These are phyloP conservation scores for Tolypocladium amazonense DNA, from an alignment of 2,329 filamentous ascomycete species.

Conservation along the genomic window DNA sequence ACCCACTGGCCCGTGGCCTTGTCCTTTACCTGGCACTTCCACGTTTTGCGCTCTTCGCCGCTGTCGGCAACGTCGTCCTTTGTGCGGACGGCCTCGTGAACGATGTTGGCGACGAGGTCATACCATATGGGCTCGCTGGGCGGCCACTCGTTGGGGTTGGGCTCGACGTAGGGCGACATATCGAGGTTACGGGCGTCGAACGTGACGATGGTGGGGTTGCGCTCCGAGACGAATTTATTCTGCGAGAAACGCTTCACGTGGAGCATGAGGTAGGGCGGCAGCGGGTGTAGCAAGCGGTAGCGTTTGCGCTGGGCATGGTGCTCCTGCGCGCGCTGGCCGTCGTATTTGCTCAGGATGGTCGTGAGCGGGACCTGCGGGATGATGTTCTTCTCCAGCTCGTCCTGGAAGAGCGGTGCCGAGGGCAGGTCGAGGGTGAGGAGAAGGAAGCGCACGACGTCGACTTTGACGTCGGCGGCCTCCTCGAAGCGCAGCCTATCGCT, in stretches of 20 bases:
- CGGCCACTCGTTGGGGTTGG: conserved; percentile 60
- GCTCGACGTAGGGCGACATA: conserved; percentile 83
- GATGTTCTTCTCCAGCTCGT: conserved; percentile 88
- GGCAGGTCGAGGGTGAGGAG: conserved; percentile 91
- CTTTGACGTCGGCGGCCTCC: conserved; percentile 72
- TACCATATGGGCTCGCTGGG: conserved; percentile 82
- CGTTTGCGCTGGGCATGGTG: conserved; percentile 79
- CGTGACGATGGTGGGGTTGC: conserved; percentile 96
- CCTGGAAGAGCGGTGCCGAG: conserved; percentile 86
- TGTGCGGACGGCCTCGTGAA: conserved; percentile 68
- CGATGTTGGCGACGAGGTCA: conserved; percentile 92
- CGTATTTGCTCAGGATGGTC: conserved; percentile 82
- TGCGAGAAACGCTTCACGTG: conserved; percentile 95
- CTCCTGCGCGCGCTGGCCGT: conserved; percentile 78
- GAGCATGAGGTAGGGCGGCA: conserved; percentile 84
- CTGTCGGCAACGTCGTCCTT: conserved; percentile 82
- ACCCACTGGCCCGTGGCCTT: conserved; percentile 80
- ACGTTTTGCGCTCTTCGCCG: conserved; percentile 77
- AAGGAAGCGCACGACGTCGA: conserved; percentile 69
- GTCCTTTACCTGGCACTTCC: conserved; percentile 85
- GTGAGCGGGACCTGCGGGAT: conserved; percentile 86
- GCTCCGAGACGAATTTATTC: conserved; percentile 93
- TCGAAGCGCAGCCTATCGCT: conserved; percentile 87
- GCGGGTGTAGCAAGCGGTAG: conserved; percentile 79
- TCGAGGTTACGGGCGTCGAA: conserved; percentile 80